Base-by-base conservation (phyloP, 1,284 basidiomycete genomes). In the Marasmius oreades region DNA sequence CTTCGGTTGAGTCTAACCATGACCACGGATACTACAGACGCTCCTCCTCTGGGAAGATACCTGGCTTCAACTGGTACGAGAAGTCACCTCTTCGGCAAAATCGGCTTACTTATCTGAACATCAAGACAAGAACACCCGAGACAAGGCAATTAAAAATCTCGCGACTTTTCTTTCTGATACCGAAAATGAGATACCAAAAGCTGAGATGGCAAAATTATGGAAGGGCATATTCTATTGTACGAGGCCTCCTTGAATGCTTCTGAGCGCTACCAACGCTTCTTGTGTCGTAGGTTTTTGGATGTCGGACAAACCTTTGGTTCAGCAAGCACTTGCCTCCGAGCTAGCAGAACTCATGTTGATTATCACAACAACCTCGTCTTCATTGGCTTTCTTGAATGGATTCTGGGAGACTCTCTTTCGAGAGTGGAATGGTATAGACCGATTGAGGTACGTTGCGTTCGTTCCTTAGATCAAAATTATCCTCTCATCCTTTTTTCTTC, bases 221-320 rank as follows among this genome's bases (percentile, higher is more conserved):
- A 98, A 98, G 71, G 96, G 95, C 0, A 82, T 99, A 52, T 99
- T 97, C 73, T 98, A 98, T 72, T 98, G 93, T 93, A 62, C 59
- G 85, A 74, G n/a, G 50, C 55, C 28, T 16, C 10, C 10, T 24
- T 26, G 23, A 11, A 20, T 46, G 4, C 6, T 24, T 44, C 51
- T 20, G 34, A 37, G 37, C 55, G 31, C 51, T 53, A 28, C 57
- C 33, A 52, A 33, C 12, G 28, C 42, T 43, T n/a, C n/a, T n/a
- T 48, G 11, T 48, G 4, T 1, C 11, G 18, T 56, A 95, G 93
- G 94, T 67, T 98, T 96, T 73, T 99, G 95, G 95, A 98, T 98
- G 95, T 98, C 94, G 2, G 96, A 99, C 75, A 99, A 99, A 70
- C 95, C 96, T 5, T 79, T 96, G 2, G 89, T 99, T 4, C 96